A percentile compares a stretch with the other conserved stretches of the same genome.
Evolutionary conservation across 2,329 filamentous ascomycete genomes (phyloP).

Genomic region (Thermochaetoides dissita): DNA sequence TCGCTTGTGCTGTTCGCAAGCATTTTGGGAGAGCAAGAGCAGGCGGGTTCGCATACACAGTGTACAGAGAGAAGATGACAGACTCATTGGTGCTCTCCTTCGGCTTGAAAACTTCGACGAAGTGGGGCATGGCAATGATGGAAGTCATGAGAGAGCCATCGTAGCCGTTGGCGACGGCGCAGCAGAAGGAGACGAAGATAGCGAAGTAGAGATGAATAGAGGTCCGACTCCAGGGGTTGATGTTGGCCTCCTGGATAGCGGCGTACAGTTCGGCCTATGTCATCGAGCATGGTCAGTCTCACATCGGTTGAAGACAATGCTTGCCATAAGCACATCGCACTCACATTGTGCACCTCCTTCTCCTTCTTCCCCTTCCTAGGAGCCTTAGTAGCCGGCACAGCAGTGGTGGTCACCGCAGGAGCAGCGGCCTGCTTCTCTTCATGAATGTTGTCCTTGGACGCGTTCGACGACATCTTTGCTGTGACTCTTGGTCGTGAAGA

Average conservation of each 20-base stretch:
- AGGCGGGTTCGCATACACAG: conserved; percentile 22
- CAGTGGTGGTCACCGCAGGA: conserved; percentile 2
- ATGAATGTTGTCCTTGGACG: conserved; percentile 10
- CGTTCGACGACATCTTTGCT: conserved; percentile 16
- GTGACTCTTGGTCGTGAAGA: conserved; percentile 1
- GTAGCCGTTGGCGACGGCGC: conserved; percentile 34
- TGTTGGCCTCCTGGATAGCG: conserved; percentile 31
- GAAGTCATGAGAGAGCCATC: conserved; percentile 32
- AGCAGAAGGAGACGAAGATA: conserved; percentile 32
- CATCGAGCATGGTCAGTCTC: background rate
- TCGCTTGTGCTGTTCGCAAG: too few relatives aligned
- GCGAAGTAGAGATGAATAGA: conserved; percentile 29
- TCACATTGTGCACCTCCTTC: conserved; percentile 28
- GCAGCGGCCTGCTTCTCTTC: conserved; percentile 12
- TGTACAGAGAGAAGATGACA: conserved; percentile 32
- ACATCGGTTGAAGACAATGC: too few relatives aligned
- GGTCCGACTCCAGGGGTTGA: conserved; percentile 27
- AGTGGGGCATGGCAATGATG: conserved; percentile 30
- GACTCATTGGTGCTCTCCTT: conserved; percentile 26
- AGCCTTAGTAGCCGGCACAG: conserved; percentile 1
- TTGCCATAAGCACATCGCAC: conserved; percentile 9
- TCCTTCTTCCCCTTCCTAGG: conserved; percentile 19
- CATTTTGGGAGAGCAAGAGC: too few relatives aligned
- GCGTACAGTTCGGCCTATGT: conserved; percentile 32
- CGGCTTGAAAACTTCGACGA: conserved; percentile 26